Percentiles rank a stretch among this genome's conserved stretches.
Conservation (phyloP, 2,329 filamentous ascomycete genomes). For the Penicillium occitanis region DNA sequence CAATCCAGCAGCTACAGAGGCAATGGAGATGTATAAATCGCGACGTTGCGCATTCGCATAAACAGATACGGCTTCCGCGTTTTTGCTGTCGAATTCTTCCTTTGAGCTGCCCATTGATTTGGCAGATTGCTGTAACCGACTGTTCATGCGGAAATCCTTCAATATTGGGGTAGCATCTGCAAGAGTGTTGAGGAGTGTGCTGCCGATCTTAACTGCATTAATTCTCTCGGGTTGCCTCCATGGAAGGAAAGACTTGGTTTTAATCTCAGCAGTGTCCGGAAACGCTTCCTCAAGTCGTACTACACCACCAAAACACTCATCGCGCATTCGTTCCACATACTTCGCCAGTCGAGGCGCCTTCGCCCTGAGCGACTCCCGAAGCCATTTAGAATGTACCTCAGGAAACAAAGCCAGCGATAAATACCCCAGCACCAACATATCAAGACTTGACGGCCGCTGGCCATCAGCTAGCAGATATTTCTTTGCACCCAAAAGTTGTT, state of each 20-base stretch:
- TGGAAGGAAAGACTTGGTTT: conserved; percentile 28
- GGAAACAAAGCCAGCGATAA: conserved; percentile 69
- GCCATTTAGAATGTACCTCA: conserved; percentile 61
- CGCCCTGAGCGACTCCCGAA: conserved; percentile 56
- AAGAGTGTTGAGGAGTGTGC: conserved; percentile 36
- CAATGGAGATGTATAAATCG: conserved; percentile 40
- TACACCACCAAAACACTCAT: conserved; percentile 38
- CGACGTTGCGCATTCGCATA: conserved; percentile 31
- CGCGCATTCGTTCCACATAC: conserved; percentile 46
- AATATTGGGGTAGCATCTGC: conserved; percentile 41
- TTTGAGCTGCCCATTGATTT: conserved; percentile 25
- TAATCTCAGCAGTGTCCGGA: neutral
- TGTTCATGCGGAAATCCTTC: conserved; percentile 38
- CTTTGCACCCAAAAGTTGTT: conserved; percentile 59
- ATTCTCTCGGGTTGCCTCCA: conserved; percentile 39
- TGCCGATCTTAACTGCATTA: conserved; percentile 34
- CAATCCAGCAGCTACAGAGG: conserved; percentile 35
- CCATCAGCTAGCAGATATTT: conserved; percentile 56
- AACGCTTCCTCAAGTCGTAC: conserved; percentile 30
- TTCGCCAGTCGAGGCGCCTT: conserved; percentile 49
- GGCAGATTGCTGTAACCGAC: conserved; percentile 37
- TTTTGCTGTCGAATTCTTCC: conserved; percentile 27
- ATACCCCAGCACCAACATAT: conserved; percentile 80
- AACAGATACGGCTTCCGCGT: conserved; percentile 30
- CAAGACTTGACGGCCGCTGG: conserved; percentile 61